Percentiles rank a stretch among this genome's conserved stretches.
These are phyloP conservation scores for Penstemon barbatus DNA, from an alignment of 257 asterid genomes.

Conservation along the genomic window DNA sequence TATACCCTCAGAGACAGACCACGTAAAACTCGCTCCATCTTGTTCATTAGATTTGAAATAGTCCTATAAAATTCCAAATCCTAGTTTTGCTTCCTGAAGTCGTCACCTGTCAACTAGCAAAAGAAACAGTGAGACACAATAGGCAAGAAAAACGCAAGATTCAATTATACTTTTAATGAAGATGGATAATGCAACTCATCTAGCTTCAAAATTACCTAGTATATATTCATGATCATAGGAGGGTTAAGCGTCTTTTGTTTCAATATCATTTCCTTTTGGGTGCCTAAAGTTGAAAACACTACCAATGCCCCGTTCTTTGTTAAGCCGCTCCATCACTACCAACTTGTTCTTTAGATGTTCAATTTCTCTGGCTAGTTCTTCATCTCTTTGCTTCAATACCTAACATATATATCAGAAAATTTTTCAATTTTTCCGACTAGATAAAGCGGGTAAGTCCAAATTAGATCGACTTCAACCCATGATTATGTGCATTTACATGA, in stretches of 20 bases:
- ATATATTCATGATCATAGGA: neutral
- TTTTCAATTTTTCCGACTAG: slow-evolving; percentile 1
- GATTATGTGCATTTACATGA: neutral
- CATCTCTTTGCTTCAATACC: slow-evolving; percentile 61
- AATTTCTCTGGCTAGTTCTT: slow-evolving; percentile 55
- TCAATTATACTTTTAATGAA: too few relatives aligned
- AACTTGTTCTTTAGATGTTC: slow-evolving; percentile 54
- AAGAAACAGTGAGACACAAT: neutral
- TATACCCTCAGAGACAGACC: neutral
- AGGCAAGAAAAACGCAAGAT: too few relatives aligned
- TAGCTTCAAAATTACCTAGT: slow-evolving; percentile 9
- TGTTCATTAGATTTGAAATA: neutral
- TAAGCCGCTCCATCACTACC: slow-evolving; percentile 47
- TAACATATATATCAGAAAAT: slow-evolving; percentile 23
- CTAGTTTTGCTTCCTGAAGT: slow-evolving; percentile 11
- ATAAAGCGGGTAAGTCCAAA: neutral
- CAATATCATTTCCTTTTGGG: slow-evolving; percentile 32
- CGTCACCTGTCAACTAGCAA: slow-evolving; percentile 1
- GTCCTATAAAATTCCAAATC: neutral
- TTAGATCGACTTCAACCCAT: neutral
- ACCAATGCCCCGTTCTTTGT: slow-evolving; percentile 37
- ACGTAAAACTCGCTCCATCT: neutral
- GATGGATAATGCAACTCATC: neutral
- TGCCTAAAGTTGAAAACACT: slow-evolving; percentile 32
- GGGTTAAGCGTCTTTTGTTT: slow-evolving; percentile 29